Conservation (phyloP, 257 asterid species). For the Solanum microdontum region DNA sequence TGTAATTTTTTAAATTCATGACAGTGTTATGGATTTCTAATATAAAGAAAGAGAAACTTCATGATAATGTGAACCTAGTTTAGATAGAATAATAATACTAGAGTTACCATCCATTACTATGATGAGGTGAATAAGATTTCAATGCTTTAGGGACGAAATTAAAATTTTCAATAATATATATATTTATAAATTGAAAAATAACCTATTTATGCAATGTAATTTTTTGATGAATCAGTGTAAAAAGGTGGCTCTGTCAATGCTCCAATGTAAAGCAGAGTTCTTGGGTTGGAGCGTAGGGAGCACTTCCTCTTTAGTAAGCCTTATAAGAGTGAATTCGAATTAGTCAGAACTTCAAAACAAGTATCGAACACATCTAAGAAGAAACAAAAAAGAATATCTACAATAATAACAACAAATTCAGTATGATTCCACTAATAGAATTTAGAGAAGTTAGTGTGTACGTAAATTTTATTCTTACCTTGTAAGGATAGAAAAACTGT, state of each 20-base stretch:
- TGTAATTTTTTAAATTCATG: not conserved
- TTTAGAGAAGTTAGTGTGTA: not conserved
- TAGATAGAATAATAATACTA: not conserved
- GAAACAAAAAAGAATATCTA: not conserved
- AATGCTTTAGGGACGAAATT: not conserved
- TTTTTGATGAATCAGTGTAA: not conserved
- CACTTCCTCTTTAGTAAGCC: not conserved
- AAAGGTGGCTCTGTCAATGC: not conserved
- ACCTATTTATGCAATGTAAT: not conserved
- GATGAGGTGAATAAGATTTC: too few species aligned
- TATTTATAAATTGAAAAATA: too few species aligned
- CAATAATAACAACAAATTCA: not conserved
- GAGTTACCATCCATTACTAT: not conserved
- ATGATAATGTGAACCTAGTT: not conserved
- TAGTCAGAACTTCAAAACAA: not conserved
- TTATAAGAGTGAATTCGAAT: not conserved
- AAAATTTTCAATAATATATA: too few species aligned
- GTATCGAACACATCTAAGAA: not conserved
- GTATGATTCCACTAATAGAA: rapidly evolving
- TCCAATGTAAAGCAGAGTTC: not conserved
- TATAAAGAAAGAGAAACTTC: not conserved
- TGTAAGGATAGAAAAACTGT: not conserved
- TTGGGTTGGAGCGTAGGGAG: not conserved
- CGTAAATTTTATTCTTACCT: too few species aligned
- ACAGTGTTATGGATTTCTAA: too few species aligned